phyloP scores from a whole-genome alignment of 768 basidiomycete genomes.

The Macrolepiota fuliginosa region DNA sequence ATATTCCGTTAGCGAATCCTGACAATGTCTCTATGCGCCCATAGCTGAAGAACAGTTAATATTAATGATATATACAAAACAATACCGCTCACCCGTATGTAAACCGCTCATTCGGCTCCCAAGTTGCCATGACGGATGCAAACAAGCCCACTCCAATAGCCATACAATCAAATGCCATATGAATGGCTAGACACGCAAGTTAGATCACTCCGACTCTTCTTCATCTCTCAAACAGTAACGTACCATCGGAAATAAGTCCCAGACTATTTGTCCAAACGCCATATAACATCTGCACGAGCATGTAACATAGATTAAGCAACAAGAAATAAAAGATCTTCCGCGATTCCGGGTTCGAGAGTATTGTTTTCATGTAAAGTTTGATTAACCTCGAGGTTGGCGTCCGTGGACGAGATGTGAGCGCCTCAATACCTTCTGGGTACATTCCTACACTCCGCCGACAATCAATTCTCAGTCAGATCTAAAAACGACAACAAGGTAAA shows the following conservation, averaged over 20 bases:
- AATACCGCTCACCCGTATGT: conserved; percentile 78
- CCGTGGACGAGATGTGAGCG: conserved; percentile 40
- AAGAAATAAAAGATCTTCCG: conserved; percentile 97
- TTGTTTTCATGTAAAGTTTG: conserved; percentile 81
- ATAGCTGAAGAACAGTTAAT: conserved; percentile 53
- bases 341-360: conserved; percentile 88
- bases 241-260: conserved; percentile 96
- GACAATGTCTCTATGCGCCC: conserved; percentile 96
- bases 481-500: not conserved
- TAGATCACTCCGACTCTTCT: not conserved
- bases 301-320: conserved; percentile 90
- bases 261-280: conserved; percentile 98
- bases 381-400: conserved; percentile 53
- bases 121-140: conserved; percentile 96
- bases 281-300: conserved; percentile 96
- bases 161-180: conserved; percentile 99
- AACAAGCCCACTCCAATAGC: conserved; percentile 94
- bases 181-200: conserved; percentile 68
- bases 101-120: conserved; percentile 92
- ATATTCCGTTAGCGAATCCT: conserved; percentile 97
- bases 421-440: conserved; percentile 46
- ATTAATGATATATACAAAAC: not conserved
- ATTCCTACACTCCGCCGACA: conserved; percentile 35
- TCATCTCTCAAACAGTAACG: conserved; percentile 5
- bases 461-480: not conserved